These are phyloP conservation scores for Ambrosia trifida DNA, from an alignment of 129 eudicot species.

Conservation along the genomic window DNA sequence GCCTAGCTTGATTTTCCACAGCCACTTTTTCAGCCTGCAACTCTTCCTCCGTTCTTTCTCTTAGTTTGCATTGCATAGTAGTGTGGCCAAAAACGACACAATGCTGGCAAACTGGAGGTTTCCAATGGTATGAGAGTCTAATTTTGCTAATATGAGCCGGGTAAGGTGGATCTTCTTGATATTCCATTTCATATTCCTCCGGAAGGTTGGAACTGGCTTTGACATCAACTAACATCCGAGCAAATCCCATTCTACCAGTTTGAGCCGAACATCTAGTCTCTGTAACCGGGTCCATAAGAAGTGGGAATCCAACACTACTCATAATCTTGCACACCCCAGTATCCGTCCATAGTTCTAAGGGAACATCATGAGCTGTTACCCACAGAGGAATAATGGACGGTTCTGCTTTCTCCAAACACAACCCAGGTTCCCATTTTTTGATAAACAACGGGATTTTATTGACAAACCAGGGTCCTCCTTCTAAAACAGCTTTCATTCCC, in stretches of 20 bases:
- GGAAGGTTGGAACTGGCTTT: not conserved
- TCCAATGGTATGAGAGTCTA: not conserved
- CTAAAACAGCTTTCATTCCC: not conserved
- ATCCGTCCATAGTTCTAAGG: not conserved
- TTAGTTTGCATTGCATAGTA: not conserved
- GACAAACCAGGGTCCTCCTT: not conserved
- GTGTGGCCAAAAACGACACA: not conserved
- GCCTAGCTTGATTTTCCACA: not conserved
- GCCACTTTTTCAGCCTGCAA: no score
- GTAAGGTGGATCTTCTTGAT: accelerated
- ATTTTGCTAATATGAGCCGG: not conserved
- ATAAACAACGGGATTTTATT: not conserved
- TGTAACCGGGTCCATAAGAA: not conserved
- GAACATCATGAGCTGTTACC: not conserved
- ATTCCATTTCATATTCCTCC: not conserved
- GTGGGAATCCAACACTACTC: not conserved
- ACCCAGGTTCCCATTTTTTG: not conserved
- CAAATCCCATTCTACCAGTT: not conserved
- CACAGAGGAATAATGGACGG: not conserved
- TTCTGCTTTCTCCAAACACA: not conserved
- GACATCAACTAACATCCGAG: not conserved
- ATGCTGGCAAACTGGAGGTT: not conserved
- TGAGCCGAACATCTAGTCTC: not conserved
- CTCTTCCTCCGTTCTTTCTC: not conserved
- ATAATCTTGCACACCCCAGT: not conserved